Evolutionary conservation across 345 rosid species (phyloP).

Genomic region (Pseudoturritis turrita): DNA sequence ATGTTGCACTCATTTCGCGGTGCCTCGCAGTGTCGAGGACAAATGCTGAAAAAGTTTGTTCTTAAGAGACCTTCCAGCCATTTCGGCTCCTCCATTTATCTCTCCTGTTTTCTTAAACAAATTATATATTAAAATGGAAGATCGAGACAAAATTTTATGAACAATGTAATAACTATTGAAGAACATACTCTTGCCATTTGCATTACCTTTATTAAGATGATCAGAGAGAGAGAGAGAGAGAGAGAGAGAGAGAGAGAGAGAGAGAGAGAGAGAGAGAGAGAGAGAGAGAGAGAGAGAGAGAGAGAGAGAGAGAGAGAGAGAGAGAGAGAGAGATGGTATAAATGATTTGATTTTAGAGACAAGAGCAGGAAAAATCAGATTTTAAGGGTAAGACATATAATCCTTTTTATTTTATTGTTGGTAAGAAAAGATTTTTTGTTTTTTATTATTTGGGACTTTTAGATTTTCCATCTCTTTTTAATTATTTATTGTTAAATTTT

Average conservation of each 20-base stretch:
- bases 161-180: neutral
- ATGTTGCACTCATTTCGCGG: constrained; percentile 79
- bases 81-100: constrained; percentile 57
- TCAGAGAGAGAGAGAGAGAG: constrained; percentile 14
- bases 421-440: constrained; percentile 9
- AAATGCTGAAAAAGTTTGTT: constrained; percentile 57
- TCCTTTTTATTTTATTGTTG: constrained; percentile 6
- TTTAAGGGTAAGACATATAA: constrained; percentile 5
- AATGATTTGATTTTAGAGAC: neutral
- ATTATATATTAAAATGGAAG: neutral
- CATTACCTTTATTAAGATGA: constrained; percentile 30
- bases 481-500: neutral
- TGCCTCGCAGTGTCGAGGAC: constrained; percentile 56
- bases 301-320: constrained; percentile 3
- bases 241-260: neutral
- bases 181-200: neutral
- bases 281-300: neutral
- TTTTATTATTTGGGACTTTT: constrained; percentile 14
- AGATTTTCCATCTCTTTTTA: constrained; percentile 1
- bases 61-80: constrained; percentile 73
- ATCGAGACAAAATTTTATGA: neutral
- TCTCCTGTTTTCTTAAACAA: constrained; percentile 12
- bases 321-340: neutral
- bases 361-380: neutral
- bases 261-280: neutral